phyloP scores from a whole-genome alignment of 2,329 filamentous ascomycete genomes.

The Blastomyces gilchristii region DNA sequence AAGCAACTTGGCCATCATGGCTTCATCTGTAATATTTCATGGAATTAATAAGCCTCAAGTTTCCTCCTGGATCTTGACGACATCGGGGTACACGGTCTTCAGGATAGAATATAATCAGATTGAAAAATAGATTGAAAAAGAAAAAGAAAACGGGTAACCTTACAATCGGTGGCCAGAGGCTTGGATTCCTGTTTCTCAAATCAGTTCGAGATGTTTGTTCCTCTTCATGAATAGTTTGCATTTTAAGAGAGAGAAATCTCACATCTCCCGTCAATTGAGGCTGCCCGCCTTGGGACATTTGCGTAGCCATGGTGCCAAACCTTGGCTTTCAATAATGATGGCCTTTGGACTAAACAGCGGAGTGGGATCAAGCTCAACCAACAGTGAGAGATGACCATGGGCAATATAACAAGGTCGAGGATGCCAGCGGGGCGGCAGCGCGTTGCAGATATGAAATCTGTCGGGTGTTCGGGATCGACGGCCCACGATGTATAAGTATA shows the following conservation, averaged over 20 bases:
- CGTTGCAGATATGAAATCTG: too few species aligned
- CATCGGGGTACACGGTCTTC: neutral
- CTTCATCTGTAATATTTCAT: slow-evolving; percentile 50
- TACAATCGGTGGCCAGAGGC: slow-evolving; percentile 1
- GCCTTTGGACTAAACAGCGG: neutral
- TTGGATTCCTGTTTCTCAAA: neutral
- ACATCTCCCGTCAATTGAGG: neutral
- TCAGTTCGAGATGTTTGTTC: neutral
- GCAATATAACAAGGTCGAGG: neutral
- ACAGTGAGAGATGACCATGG: neutral
- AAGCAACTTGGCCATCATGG: slow-evolving; percentile 73
- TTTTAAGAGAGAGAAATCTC: neutral
- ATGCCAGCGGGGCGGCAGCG: too few species aligned
- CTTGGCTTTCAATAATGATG: neutral
- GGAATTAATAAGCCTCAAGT: too few species aligned
- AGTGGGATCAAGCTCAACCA: neutral
- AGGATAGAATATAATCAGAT: neutral
- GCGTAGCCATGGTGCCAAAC: neutral
- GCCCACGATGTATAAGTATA: too few species aligned
- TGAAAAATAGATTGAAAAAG: too few species aligned
- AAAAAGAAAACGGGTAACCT: neutral
- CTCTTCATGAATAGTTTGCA: neutral
- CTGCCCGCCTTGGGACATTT: neutral
- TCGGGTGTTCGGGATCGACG: too few species aligned
- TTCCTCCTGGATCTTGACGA: neutral